phyloP scores from a whole-genome alignment of 306 rosid genomes.

The Trifolium dubium region DNA sequence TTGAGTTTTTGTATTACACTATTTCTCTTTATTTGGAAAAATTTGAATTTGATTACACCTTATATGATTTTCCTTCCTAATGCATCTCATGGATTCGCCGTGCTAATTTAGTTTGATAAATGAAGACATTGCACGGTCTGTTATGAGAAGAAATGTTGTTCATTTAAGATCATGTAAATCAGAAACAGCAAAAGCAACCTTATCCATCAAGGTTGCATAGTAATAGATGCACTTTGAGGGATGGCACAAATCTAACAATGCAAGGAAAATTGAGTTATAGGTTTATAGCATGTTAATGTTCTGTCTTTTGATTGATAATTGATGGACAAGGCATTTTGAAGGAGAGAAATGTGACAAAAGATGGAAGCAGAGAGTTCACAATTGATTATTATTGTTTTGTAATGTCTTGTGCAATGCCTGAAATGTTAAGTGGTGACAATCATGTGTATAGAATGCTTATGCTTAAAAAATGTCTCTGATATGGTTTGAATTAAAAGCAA shows the following conservation, averaged over 20 bases:
- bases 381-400: no score
- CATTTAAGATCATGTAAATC: not conserved
- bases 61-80: not conserved
- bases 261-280: not conserved
- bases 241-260: not conserved
- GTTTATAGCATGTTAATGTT: no score
- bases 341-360: not conserved
- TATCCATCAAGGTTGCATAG: not conserved
- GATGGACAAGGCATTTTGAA: not conserved
- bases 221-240: not conserved
- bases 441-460: no score
- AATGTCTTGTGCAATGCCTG: no score
- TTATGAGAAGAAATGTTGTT: not conserved
- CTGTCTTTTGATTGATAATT: not conserved
- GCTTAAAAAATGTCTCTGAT: no score
- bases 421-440: no score
- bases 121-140: not conserved
- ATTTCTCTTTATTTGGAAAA: not conserved
- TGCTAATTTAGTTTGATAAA: not conserved
- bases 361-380: not conserved
- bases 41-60: not conserved
- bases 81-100: not conserved
- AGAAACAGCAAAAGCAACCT: not conserved
- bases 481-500: no score
- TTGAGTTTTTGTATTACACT: conserved; percentile 32